Evolutionary conservation across 225 moss, liverwort and hornwort species (phyloP), one percentile per base, ranked within the genome.

Genomic region (Marchantia polymorpha): DNA sequence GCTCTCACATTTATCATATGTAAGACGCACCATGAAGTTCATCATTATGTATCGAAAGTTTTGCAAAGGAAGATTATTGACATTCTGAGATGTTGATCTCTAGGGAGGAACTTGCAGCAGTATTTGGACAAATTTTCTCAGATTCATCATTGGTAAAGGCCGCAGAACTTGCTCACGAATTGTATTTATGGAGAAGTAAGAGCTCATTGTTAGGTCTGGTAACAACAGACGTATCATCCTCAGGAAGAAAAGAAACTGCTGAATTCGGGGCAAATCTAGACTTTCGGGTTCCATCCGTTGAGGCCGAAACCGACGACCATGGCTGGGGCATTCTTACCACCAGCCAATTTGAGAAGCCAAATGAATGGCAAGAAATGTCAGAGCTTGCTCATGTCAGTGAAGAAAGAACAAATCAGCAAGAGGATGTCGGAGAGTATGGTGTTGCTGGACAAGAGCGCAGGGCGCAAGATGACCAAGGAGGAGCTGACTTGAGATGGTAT

Each of bases 261-360:
- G 93, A 95, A 69, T 99, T 93, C 71, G 95, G 99, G 59, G 83
- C 90, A 77, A 90, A 92, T 68, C 81, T 99, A 79, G 84, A 80
- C 64, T 95, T 99, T 25, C 86, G 85, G 74, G 84, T 90, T n/a
- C 99, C 95, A 29, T 85, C 88, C 61, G 60, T 78, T 39, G 83
- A 86, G 65, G 79, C 81, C 71, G 89, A 88, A 55, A 81, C 83
- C 76, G 89, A 90, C 52, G 91, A 90, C 31, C 81, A 89, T 81
- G 77, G 63, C 74, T 88, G 90, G 92, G 92, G 88, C 69, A 87
- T 81, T 78, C 78, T 88, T 75, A 83, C 58, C 60, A 75, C 76
- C 31, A 79, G 72, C 55, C 64, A 82, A 71, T 68, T 50, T 65
- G 53, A 85, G 58, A 80, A 82, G 72, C n/a, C 81, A 23, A 81